A percentile compares a stretch with the other conserved stretches of the same genome.
Conservation (phyloP, 2,329 filamentous ascomycete genomes). For the Moelleriella libera region DNA sequence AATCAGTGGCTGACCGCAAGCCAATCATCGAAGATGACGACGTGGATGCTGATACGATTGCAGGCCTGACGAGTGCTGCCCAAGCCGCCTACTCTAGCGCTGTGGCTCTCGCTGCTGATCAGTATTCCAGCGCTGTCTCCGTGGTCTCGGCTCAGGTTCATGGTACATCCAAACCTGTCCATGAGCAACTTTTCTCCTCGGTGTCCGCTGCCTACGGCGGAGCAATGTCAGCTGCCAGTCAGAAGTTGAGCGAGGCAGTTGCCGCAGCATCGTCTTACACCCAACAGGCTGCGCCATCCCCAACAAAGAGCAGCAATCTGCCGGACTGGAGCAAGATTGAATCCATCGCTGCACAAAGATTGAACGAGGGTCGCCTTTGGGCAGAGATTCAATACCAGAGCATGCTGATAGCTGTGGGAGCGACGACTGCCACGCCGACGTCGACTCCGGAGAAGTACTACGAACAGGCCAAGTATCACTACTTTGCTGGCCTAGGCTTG, state of each 20-base stretch:
- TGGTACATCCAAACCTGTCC: constrained; percentile 53
- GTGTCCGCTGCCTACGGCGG: constrained; percentile 55
- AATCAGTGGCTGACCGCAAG: constrained; percentile 30
- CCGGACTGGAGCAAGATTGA: constrained; percentile 35
- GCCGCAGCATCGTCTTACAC: constrained; percentile 34
- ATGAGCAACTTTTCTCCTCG: constrained; percentile 55
- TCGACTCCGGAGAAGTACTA: constrained; percentile 41
- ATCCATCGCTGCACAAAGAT: constrained; percentile 54
- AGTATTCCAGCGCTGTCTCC: constrained; percentile 55
- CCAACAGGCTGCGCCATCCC: constrained; percentile 33
- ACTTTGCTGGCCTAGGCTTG: constrained; percentile 65
- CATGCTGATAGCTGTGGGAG: constrained; percentile 50
- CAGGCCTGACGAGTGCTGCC: constrained; percentile 27
- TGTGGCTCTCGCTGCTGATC: constrained; percentile 48
- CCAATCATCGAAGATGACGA: constrained; percentile 32
- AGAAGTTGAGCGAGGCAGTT: constrained; percentile 40
- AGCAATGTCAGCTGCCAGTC: constrained; percentile 47
- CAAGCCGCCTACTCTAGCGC: constrained; percentile 50
- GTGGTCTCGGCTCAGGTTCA: constrained; percentile 52
- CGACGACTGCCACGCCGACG: constrained; percentile 36
- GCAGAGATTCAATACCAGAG: constrained; percentile 59
- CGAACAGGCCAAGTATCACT: constrained; percentile 49
- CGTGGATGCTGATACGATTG: constrained; percentile 13
- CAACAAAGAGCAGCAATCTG: constrained; percentile 23
- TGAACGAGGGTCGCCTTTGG: constrained; percentile 55